These are phyloP conservation scores for Hypoxylon sp. DNA, from an alignment of 2,329 filamentous ascomycete species.

Conservation along the genomic window DNA sequence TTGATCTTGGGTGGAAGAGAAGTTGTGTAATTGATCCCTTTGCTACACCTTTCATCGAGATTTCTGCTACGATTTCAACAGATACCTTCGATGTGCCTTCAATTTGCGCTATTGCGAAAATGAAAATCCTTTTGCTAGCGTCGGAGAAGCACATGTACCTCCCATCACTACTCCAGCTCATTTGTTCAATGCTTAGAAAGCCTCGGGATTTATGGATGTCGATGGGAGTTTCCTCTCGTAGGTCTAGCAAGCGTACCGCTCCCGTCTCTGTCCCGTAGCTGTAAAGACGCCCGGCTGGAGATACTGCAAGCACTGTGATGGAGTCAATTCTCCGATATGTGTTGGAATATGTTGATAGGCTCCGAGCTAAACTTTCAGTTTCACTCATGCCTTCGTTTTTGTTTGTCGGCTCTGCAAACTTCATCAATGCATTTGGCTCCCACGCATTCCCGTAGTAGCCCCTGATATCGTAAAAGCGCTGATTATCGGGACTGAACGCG, in stretches of 20 bases:
- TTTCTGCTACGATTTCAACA: background rate
- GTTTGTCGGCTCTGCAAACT: conserved; percentile 33
- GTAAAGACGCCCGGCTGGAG: conserved; percentile 38
- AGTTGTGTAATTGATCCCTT: conserved; percentile 40
- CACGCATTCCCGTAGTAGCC: conserved; percentile 47
- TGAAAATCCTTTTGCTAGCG: conserved; percentile 34
- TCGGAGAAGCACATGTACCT: conserved; percentile 34
- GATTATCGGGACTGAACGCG: conserved; percentile 44
- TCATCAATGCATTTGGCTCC: conserved; percentile 45
- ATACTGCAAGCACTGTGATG: conserved; percentile 41
- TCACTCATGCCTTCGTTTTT: conserved; percentile 13
- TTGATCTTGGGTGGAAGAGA: conserved; percentile 22
- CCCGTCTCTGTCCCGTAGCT: conserved; percentile 46
- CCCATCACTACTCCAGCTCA: conserved; percentile 45
- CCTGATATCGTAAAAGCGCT: conserved; percentile 48
- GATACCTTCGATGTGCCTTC: background rate
- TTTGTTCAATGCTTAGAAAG: conserved; percentile 43
- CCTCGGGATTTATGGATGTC: conserved; percentile 25
- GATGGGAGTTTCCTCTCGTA: conserved; percentile 25
- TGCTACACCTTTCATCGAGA: conserved; percentile 16
- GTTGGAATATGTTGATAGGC: conserved; percentile 6
- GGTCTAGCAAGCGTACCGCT: conserved; percentile 34
- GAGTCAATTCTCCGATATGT: conserved; percentile 33
- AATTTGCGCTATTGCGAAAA: conserved; percentile 26
- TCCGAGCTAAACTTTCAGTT: conserved; percentile 21